phyloP scores from a whole-genome alignment of 495 filamentous ascomycete genomes.

The Astrocystis sublimbata region DNA sequence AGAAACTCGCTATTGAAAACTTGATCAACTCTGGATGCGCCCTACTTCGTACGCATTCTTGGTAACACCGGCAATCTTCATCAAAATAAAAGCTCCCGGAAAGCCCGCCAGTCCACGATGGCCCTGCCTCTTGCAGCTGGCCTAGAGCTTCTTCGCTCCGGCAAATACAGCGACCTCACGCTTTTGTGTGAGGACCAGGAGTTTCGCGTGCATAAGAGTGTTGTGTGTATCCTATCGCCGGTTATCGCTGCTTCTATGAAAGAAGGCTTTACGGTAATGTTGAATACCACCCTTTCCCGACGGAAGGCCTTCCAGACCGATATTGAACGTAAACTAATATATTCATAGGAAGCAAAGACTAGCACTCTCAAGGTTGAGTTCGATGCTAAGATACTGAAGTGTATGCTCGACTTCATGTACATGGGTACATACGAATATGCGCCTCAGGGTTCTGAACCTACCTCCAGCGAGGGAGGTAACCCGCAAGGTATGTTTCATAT shows the following conservation, averaged over 20 bases:
- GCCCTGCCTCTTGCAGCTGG: not conserved
- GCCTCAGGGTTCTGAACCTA: not conserved
- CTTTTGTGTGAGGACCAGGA: not conserved
- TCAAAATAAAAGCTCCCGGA: not conserved
- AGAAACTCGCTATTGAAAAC: not conserved
- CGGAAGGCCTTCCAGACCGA: not conserved
- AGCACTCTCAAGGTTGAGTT: slow-evolving; percentile 1
- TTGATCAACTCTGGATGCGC: not conserved
- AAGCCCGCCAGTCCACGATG: not conserved
- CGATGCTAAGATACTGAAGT: not conserved
- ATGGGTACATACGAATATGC: not conserved
- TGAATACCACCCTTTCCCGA: not conserved
- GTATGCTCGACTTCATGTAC: slow-evolving; percentile 6
- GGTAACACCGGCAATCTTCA: not conserved
- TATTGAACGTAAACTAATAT: not conserved
- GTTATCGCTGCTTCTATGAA: not conserved
- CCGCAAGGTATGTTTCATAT: not conserved
- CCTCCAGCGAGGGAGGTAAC: not conserved
- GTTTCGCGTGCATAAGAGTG: not conserved
- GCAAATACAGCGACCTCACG: not conserved
- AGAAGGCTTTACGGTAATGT: not conserved
- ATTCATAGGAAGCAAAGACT: not conserved
- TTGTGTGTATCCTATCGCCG: not conserved
- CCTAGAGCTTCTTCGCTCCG: not conserved
- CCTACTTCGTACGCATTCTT: not conserved